Conservation (phyloP, 1,139 yeast species). For the Barnettozyma hawaiiensis region DNA sequence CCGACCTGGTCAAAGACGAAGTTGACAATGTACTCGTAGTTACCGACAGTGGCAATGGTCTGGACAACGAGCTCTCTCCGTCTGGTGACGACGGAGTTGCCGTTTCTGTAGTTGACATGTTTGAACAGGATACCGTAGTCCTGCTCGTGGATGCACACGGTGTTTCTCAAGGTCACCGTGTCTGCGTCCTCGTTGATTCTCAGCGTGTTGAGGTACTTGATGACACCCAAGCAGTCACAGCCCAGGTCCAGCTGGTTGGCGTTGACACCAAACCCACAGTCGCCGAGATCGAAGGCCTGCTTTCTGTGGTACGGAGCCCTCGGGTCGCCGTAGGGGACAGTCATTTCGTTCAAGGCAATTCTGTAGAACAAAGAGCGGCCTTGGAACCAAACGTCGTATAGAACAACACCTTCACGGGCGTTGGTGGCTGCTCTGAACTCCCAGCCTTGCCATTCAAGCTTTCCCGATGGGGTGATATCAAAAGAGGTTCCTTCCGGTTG, state of each 20-base stretch:
- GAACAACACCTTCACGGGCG: slow-evolving; percentile 79
- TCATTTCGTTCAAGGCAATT: slow-evolving; percentile 79
- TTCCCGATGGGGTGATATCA: slow-evolving; percentile 47
- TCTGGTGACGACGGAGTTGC: slow-evolving; percentile 70
- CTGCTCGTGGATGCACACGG: slow-evolving; percentile 87
- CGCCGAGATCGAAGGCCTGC: slow-evolving; percentile 91
- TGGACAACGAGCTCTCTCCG: slow-evolving; percentile 82
- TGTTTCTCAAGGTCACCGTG: slow-evolving; percentile 60
- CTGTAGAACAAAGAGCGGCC: slow-evolving; percentile 81
- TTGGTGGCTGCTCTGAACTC: slow-evolving; percentile 71
- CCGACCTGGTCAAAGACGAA: slow-evolving; percentile 80
- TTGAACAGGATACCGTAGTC: slow-evolving; percentile 78
- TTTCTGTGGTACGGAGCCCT: slow-evolving; percentile 87
- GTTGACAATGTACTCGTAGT: slow-evolving; percentile 80
- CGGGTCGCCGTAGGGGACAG: slow-evolving; percentile 90
- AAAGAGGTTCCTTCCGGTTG: slow-evolving; percentile 91
- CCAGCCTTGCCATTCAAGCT: slow-evolving; percentile 87
- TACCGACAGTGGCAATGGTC: slow-evolving; percentile 85
- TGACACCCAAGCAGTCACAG: slow-evolving; percentile 86
- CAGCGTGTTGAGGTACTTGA: slow-evolving; percentile 69
- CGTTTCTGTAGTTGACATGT: slow-evolving; percentile 80
- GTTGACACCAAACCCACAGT: slow-evolving; percentile 79
- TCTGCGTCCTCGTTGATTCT: slow-evolving; percentile 60
- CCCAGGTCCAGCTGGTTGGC: slow-evolving; percentile 75
- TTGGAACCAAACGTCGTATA: slow-evolving; percentile 72